Evolutionary conservation across 2,329 filamentous ascomycete species (phyloP).

Genomic region (Colletotrichum musae): DNA sequence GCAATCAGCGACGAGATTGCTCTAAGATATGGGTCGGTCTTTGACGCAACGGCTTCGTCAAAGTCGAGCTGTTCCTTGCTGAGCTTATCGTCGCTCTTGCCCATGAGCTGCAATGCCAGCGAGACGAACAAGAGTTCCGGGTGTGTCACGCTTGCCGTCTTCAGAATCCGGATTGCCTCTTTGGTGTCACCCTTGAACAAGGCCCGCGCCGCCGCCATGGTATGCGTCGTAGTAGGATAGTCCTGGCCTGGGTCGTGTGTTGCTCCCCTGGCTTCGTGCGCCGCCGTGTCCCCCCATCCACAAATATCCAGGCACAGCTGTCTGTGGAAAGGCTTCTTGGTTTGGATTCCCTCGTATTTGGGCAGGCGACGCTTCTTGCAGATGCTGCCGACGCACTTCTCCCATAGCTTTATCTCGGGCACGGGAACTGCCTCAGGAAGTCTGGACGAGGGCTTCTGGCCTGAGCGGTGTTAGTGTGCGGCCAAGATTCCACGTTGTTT

Average conservation of each 20-base stretch:
- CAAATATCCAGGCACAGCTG: slow-evolving; percentile 83
- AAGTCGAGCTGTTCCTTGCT: slow-evolving; percentile 69
- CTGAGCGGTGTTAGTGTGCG: slow-evolving; percentile 51
- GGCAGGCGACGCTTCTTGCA: slow-evolving; percentile 75
- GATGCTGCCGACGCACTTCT: slow-evolving; percentile 73
- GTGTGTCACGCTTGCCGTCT: slow-evolving; percentile 73
- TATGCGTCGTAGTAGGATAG: slow-evolving; percentile 71
- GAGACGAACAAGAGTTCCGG: slow-evolving; percentile 79
- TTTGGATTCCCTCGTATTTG: slow-evolving; percentile 74
- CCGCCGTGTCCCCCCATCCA: slow-evolving; percentile 75
- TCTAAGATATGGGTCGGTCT: slow-evolving; percentile 83
- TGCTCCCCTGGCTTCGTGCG: slow-evolving; percentile 37
- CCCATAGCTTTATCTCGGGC: slow-evolving; percentile 69
- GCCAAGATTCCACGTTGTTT: background rate
- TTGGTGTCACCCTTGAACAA: slow-evolving; percentile 80
- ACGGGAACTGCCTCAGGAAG: slow-evolving; percentile 60
- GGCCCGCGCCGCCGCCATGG: slow-evolving; percentile 82
- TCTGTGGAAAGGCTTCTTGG: slow-evolving; percentile 77
- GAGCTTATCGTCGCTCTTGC: slow-evolving; percentile 61
- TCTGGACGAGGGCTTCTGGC: slow-evolving; percentile 63
- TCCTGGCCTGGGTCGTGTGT: slow-evolving; percentile 60
- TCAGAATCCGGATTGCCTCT: slow-evolving; percentile 78
- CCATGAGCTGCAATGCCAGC: slow-evolving; percentile 75
- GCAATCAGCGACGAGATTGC: slow-evolving; percentile 85
- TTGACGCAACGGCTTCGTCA: slow-evolving; percentile 71